Evolutionary conservation across 352 stramenopile species (phyloP), one percentile per base, ranked within the genome.

Genomic region (Pythium biforme): DNA sequence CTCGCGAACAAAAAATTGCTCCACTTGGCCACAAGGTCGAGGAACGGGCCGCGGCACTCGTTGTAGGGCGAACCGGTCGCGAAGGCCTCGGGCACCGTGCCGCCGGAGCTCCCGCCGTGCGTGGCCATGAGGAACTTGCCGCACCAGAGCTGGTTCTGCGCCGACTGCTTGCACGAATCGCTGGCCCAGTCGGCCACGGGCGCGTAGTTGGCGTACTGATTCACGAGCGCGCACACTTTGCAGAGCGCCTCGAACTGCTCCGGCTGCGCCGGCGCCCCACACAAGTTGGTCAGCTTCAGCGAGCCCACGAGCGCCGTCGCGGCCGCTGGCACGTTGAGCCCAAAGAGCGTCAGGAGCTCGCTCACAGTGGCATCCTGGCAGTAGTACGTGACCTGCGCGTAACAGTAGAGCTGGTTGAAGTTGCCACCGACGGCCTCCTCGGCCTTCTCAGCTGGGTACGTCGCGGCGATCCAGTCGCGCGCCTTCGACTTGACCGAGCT

Each of bases 331-430:
- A 68, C 10, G 2, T 33, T 52, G 26, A 68, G 17, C 23, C 41
- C 41, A 29, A 77, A 75, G 22, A 77, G 65, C 49, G 43, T 39
- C 10, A 62, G 45, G 15, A 72, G 55, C 3, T 69, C 60, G 22
- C 27, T 53, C 22, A 55, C 53, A 4, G 62, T 60, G 4, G 27
- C 52, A 2, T 47, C 46, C 17, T 75, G 45, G 69, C 86, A 95
- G 69, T 93, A 95, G 63, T 92, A 89, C 37, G 81, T 73, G 48
- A 95, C 75, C 69, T 91, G 81, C 8, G 81, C 78, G 57, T 85
- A 79, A 74, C 86, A 95, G 68, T 93, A 93, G 53, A 92, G 79
- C 48, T 79, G 48, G 62, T 93, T 90, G 62, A 95, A 95, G 58
- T 89, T 89, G 45, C 63, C 41, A 41, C 77, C 83, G 5, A 95